Base-by-base conservation (phyloP, 225 moss, liverwort and hornwort genomes). In the Asterella californica region DNA sequence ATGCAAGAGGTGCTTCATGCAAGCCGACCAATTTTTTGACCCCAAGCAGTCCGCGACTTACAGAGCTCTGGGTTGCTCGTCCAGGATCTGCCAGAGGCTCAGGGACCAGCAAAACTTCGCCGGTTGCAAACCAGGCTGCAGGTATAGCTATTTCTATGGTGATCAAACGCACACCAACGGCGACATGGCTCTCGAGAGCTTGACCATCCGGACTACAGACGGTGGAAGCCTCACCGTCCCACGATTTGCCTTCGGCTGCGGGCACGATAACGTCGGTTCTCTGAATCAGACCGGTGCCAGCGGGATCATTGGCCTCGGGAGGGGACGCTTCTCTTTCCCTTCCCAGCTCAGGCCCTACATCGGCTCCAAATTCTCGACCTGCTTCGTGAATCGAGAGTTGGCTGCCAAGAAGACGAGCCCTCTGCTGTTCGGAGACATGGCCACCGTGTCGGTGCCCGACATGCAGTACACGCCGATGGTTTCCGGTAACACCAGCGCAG, bases 391-490 rank as follows among this genome's bases (percentile, higher is more conserved):
- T 25, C 48, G 73, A 33, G 52, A 68, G 15, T 12, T 36, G 22
- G 81, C 76, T 0, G 22, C 63, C 15, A 24, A 42, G 38, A 50
- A 37, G 37, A 70, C 61, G 0, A 83, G 83, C 57, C 73, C 76
- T 12, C 57, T 86, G 6, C 67, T 80, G 7, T 86, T 86, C 53
- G 80, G 80, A 30, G 66, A 74, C 45, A 52, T 69, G 19, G 80
- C 72, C 1, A 76, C 77, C 36, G 19, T 60, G 25, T 57, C 76
- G 3, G 60, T 45, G 15, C 72, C 76, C 5, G 83, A 59, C 0
- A 34, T 80, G 48, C 83, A 86, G 17, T 80, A 83, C 73, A 86
- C 85, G 15, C 77, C 80, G 0, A 76, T 76, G 76, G 59, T 76
- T 9, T 53, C 79, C 3, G 22, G 49, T 15, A 79, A 79, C 37